Percentiles rank a stretch among this genome's conserved stretches.
Evolutionary conservation across 345 rosid genomes (phyloP).

Genomic region (Isatis tinctoria): DNA sequence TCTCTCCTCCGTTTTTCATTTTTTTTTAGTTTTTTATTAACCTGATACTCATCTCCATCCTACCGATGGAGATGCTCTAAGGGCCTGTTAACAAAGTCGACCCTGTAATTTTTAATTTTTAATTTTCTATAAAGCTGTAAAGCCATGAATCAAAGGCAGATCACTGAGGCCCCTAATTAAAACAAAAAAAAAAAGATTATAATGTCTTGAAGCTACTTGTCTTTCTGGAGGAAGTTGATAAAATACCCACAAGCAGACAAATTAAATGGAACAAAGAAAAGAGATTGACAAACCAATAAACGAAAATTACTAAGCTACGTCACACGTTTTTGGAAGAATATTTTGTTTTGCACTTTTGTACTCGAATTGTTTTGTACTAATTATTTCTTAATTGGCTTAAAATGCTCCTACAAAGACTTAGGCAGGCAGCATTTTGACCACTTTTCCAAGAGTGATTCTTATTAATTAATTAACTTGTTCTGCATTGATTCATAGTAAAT

Average conservation of each 20-base stretch:
- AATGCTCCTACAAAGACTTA: conserved; percentile 10
- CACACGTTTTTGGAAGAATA: conserved; percentile 6
- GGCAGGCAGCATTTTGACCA: conserved; percentile 25
- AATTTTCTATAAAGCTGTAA: neutral
- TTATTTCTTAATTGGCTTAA: neutral
- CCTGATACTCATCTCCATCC: too few relatives aligned
- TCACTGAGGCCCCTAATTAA: too few relatives aligned
- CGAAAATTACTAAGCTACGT: neutral
- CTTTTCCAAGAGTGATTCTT: conserved; percentile 19
- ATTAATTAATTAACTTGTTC: neutral
- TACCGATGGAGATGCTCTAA: too few relatives aligned
- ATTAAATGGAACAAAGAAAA: neutral
- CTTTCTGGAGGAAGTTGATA: neutral
- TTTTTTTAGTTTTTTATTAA: too few relatives aligned
- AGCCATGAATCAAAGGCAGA: neutral
- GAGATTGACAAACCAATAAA: neutral
- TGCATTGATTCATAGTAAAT: conserved; percentile 1
- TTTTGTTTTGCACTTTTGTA: neutral
- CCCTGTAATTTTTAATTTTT: too few relatives aligned
- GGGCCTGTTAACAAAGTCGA: too few relatives aligned
- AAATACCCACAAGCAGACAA: neutral
- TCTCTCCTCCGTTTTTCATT: too few relatives aligned
- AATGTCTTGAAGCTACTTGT: neutral
- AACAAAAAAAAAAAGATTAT: too few relatives aligned
- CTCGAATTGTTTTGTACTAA: neutral